These are phyloP conservation scores for Yarrowia phangngaensis DNA, from an alignment of 805 yeast genomes.

Conservation along the genomic window DNA sequence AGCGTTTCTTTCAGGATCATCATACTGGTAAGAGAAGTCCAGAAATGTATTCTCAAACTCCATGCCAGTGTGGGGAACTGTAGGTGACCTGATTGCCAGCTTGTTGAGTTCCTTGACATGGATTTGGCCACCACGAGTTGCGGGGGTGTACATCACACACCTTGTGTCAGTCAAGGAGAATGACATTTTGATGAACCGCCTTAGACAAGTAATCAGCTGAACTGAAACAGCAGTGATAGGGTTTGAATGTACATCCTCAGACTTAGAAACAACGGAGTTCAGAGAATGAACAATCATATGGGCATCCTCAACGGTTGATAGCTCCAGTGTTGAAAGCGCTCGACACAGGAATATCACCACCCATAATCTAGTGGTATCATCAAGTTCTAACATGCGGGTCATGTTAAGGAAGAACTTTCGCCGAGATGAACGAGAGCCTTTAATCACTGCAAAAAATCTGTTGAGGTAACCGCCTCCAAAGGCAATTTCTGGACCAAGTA, in stretches of 20 bases:
- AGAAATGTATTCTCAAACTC: neutral
- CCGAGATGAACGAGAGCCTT: conserved; percentile 42
- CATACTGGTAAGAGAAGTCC: conserved; percentile 1
- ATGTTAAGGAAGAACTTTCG: conserved; percentile 44
- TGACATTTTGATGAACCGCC: conserved; percentile 26
- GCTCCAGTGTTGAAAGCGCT: conserved; percentile 44
- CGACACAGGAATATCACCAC: conserved; percentile 41
- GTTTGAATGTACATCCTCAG: conserved; percentile 37
- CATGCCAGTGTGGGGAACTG: neutral
- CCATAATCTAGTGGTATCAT: conserved; percentile 35
- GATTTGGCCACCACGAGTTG: conserved; percentile 8
- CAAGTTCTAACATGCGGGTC: conserved; percentile 38
- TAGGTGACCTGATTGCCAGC: neutral
- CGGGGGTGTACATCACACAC: conserved; percentile 28
- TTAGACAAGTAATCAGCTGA: conserved; percentile 20
- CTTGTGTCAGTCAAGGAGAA: conserved; percentile 29
- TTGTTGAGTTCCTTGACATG: conserved; percentile 12
- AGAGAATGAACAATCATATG: conserved; percentile 45
- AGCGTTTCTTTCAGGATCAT: conserved; percentile 1
- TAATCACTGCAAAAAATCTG: conserved; percentile 45
- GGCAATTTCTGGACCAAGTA: conserved; percentile 33
- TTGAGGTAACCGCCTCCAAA: conserved; percentile 41
- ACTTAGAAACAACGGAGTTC: conserved; percentile 44
- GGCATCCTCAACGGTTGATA: conserved; percentile 51
- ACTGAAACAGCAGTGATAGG: conserved; percentile 23